Base-by-base conservation (phyloP, 805 yeast genomes). In the Kodamaea restingae region DNA sequence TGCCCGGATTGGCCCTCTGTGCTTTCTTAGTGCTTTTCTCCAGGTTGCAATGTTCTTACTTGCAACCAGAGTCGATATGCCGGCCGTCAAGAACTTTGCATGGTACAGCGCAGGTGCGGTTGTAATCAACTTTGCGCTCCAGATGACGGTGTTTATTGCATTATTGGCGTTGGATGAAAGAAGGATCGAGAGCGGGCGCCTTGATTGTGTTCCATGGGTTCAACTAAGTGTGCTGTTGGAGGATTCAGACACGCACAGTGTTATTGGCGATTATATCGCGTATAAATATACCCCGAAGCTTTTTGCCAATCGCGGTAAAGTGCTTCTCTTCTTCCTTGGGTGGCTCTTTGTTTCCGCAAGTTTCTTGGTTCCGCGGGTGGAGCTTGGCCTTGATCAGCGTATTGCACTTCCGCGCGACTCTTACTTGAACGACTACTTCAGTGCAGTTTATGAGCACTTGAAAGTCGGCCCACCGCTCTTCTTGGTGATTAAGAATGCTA, bases 11-110 rank as follows among this genome's bases (percentile, higher is more conserved):
- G 96, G 96, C 0, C 96, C 98, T 0, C 84, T 95, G 15, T 87
- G 95, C 41, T 56, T 87, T 7, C 65, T 87, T 15, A 83, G 95
- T 39, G 78, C 95, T 0, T 48, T 80, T 1, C 77, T 90, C 33
- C 97, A 93, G 52, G 70, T 81, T n/a, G 67, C 79, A 7, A 85
- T 95, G 52, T 88, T 91, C 52, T 60, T 78, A 6, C 64, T 91
- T 30, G 96, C 96, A 0, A 70, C 95, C 1, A 60, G 70, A 4
- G 97, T 93, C 5, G 73, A 81, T 9, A 93, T 93, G 97, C 98
- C 98, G 1, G 98, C 98, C 0, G 98, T 91, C 14, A 74, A 83
- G 46, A 93, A 90, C 59, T 91, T 91, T 69, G 97, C 98, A 0
- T 61, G 84, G 10, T 93, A 87, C 54, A 86, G 95, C 5, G 90